A percentile compares a stretch with the other conserved stretches of the same genome.
These are phyloP conservation scores for Leishmania guyanensis DNA, from an alignment of 208 protist species.

Conservation along the genomic window DNA sequence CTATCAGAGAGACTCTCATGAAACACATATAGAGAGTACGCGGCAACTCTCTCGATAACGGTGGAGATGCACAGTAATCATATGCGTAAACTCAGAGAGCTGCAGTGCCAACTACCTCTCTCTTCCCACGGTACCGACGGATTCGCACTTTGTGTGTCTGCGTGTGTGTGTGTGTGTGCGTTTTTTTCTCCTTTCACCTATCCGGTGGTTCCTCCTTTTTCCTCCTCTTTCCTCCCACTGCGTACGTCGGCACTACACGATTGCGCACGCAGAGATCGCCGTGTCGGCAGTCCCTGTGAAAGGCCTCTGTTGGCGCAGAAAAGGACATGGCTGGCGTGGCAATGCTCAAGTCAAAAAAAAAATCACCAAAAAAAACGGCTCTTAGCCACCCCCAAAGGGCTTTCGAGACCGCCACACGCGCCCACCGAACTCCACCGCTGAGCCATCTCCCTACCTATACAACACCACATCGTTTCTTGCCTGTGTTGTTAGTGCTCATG, in stretches of 20 bases:
- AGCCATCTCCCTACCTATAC: not conserved
- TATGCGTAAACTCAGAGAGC: not conserved
- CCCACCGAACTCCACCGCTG: too few species aligned
- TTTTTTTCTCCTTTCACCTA: not conserved
- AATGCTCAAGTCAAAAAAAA: not conserved
- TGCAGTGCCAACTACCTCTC: not conserved
- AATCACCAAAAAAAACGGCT: not conserved
- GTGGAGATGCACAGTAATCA: not conserved
- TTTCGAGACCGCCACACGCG: not conserved
- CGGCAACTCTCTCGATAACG: not conserved
- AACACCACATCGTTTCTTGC: not conserved
- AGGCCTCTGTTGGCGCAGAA: not conserved
- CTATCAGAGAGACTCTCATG: not conserved
- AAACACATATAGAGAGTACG: not conserved
- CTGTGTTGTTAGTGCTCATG: not conserved
- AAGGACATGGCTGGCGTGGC: not conserved
- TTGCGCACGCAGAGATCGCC: not conserved
- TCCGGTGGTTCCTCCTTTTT: not conserved
- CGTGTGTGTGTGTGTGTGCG: not conserved
- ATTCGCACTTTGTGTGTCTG: not conserved
- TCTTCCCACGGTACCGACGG: not conserved
- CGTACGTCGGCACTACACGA: not conserved
- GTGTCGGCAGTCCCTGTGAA: not conserved
- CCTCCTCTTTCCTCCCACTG: not conserved
- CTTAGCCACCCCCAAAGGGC: not conserved